Evolutionary conservation across 352 stramenopile genomes (phyloP).

Genomic region (Phytophthora citricola): DNA sequence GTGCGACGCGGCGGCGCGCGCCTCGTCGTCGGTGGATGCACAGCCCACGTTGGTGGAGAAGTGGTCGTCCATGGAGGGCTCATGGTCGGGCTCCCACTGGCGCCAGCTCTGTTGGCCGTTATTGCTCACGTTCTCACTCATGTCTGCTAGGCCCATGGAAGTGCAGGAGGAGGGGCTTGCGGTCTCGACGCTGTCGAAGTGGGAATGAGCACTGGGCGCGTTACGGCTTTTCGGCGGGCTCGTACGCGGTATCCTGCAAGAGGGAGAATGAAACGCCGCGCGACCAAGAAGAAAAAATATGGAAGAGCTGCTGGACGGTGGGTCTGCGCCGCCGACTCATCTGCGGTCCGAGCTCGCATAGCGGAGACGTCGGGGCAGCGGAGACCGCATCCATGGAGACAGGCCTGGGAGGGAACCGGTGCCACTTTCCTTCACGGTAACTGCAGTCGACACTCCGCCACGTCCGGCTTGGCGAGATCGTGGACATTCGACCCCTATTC

Average conservation of each 20-base stretch:
- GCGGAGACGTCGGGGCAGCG: conserved; percentile 10
- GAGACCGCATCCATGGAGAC: conserved; percentile 21
- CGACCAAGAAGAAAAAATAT: conserved; percentile 36
- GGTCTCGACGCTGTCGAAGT: conserved; percentile 28
- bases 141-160: conserved; percentile 37
- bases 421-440: conserved; percentile 7
- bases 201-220: conserved; percentile 9
- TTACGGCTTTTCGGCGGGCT: conserved; percentile 7
- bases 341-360: conserved; percentile 3
- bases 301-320: conserved; percentile 31
- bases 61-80: conserved; percentile 30
- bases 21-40: background rate
- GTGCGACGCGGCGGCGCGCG: background rate
- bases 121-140: conserved; percentile 42
- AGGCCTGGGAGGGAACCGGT: conserved; percentile 21
- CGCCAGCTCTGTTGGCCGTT: conserved; percentile 21
- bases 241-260: conserved; percentile 14
- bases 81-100: conserved; percentile 43
- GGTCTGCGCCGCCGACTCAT: conserved; percentile 10
- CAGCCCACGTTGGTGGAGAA: conserved; percentile 15
- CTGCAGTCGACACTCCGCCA: conserved; percentile 7
- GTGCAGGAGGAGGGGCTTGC: conserved; percentile 4
- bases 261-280: conserved; percentile 32
- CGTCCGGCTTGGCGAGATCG: conserved; percentile 1
- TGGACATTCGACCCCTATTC: background rate